Evolutionary conservation across 2,329 filamentous ascomycete genomes (phyloP), one percentile per base, ranked within the genome.

Genomic region (Cladophialophora yegresii): DNA sequence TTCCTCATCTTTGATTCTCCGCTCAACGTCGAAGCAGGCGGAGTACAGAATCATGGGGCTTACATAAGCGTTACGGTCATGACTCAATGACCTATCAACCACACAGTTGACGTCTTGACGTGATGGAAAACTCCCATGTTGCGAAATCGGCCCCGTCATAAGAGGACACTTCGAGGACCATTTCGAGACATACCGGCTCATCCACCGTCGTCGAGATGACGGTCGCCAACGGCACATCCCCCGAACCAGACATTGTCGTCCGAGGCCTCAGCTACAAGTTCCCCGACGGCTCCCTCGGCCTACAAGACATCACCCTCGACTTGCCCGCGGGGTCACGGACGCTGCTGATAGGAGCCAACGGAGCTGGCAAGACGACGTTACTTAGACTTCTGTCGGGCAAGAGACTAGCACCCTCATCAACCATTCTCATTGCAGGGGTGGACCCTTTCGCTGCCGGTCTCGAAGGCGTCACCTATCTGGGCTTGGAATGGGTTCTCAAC

Each of bases 401-500:
- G 82, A 92, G 93, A 62, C 90, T 99, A 73, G 90, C 93, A 0
- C 93, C 95, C 0, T 80, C 81, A 59, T 81, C 84, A 74, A 87
- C 88, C 69, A 90, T 99, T 76, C 81, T 80, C 72, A 88, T 99
- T 67, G 89, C 86, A 55, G 91, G 90, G 68, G 86, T 91, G 55
- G 95, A 99, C 78, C 95, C 95, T 8, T 99, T 99, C 85, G 90
- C 91, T 76, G 85, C 92, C 40, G 87, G 89, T 10, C 86, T 97
- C 30, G 91, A 96, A 78, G 95, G 95, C 67, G 93, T 99, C 33
- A 98, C 93, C 23, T 99, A 99, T 78, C 89, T 99, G 7, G 95
- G 95, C 0, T 86, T 97, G 0, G 95, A 99, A 82, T 99, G 95
- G 95, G 95, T 98, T 2, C 85, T 99, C 9, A 98, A 98, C 81